Conservation (phyloP, 192 early-diverging fungal species). For the Entomortierella chlamydospora region DNA sequence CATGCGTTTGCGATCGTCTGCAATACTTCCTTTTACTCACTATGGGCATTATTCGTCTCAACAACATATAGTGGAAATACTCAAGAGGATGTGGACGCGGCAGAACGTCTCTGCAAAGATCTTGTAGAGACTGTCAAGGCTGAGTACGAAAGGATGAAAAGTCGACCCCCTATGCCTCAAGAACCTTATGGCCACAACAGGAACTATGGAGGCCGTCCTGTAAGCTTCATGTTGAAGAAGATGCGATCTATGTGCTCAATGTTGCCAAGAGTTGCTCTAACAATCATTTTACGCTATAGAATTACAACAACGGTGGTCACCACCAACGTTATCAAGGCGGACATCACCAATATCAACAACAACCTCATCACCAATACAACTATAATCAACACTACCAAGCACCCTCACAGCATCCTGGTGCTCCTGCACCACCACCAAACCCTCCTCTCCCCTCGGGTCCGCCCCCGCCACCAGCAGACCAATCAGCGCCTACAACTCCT, state of each 20-base stretch:
- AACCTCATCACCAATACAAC: conserved; percentile 24
- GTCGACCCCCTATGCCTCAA: conserved; percentile 39
- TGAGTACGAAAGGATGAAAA: conserved; percentile 72
- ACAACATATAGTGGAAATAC: conserved; percentile 58
- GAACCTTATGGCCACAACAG: conserved; percentile 34
- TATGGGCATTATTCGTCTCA: background rate
- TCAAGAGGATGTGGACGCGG: conserved; percentile 77
- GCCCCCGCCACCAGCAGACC: conserved; percentile 12
- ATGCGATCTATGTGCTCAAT: too few relatives aligned
- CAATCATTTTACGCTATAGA: background rate
- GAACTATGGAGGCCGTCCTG: conserved; percentile 40
- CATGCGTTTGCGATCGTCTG: background rate
- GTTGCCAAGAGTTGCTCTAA: background rate
- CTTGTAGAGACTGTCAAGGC: conserved; percentile 81
- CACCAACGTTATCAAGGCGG: conserved; percentile 28
- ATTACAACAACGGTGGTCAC: conserved; percentile 36
- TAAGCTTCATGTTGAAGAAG: conserved; percentile 7
- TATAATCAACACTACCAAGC: conserved; percentile 47
- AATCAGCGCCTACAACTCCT: background rate
- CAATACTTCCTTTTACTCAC: background rate
- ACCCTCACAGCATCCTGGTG: conserved; percentile 38
- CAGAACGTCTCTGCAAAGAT: conserved; percentile 76
- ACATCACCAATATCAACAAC: conserved; percentile 35
- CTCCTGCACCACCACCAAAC: conserved; percentile 34
- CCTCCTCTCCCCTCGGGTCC: conserved; percentile 47